Percentiles rank a stretch among this genome's conserved stretches.
phyloP scores from a whole-genome alignment of 805 yeast genomes.

The Candida qinlingensis region DNA sequence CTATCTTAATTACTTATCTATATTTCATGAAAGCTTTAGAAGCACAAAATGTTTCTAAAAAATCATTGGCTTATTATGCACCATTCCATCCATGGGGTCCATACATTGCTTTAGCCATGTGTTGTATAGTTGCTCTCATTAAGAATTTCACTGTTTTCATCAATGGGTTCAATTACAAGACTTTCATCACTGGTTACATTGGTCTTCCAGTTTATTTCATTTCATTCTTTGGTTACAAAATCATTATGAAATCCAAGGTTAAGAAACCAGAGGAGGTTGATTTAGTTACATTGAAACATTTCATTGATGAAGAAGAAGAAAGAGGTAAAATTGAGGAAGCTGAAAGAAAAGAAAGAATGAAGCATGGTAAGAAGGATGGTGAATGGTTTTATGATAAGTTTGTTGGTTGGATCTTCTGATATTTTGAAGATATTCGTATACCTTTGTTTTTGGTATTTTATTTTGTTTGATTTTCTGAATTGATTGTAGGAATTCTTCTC shows the following conservation, averaged over 20 bases:
- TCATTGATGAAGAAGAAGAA: constrained; percentile 26
- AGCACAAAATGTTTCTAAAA: constrained; percentile 61
- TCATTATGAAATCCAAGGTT: constrained; percentile 41
- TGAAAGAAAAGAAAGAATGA: constrained; percentile 22
- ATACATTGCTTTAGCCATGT: constrained; percentile 49
- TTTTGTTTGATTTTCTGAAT: neutral
- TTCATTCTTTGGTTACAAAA: constrained; percentile 69
- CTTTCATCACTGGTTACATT: constrained; percentile 74
- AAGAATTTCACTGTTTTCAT: constrained; percentile 74
- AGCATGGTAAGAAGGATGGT: constrained; percentile 25
- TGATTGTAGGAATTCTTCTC: constrained; percentile 30
- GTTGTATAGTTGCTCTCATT: constrained; percentile 51
- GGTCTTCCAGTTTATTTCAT: constrained; percentile 65
- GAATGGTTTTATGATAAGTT: constrained; percentile 41
- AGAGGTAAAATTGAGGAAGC: constrained; percentile 20
- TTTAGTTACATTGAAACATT: constrained; percentile 45
- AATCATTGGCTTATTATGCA: constrained; percentile 53
- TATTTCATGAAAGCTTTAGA: constrained; percentile 59
- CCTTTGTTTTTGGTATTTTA: neutral
- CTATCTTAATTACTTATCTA: constrained; percentile 63
- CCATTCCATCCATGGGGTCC: constrained; percentile 71
- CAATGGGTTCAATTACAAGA: constrained; percentile 56
- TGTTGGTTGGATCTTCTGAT: constrained; percentile 42
- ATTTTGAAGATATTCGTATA: neutral
- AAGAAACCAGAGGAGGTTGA: constrained; percentile 54